Evolutionary conservation across 2,329 filamentous ascomycete species (phyloP), one percentile per base, ranked within the genome.

Genomic region (Talaromyces marneffei): DNA sequence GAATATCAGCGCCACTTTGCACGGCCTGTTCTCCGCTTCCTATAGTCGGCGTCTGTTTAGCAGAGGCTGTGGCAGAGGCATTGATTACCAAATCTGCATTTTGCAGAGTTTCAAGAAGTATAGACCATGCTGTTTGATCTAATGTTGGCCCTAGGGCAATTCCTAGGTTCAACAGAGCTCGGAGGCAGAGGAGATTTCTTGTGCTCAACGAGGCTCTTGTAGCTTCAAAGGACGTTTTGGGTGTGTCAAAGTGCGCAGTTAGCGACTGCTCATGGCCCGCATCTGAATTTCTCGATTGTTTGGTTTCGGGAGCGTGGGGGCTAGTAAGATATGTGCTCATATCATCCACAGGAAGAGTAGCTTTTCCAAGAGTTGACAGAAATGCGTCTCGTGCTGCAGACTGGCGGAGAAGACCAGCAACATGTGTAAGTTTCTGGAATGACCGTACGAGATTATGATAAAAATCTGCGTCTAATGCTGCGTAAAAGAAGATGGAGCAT

Each of bases 381-480:
- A 99, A 95, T 0, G 94, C 94, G 79, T 99, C 94, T 65, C 94
- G 83, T 0, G 94, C 92, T 0, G 93, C 97, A 12, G 83, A 80
- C 9, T 97, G 83, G 64, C 92, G 87, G 8, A 99, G 77, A 52
- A 99, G 80, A 4, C 94, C 95, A 40, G 94, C 91, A 2, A 97
- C 93, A 72, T 99, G 95, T 0, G 94, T 90, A 69, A 99, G 90
- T 66, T 95, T 92, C 69, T 99, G 94, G 67, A 97, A 96, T 0
- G 93, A 90, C 66, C 94, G 85, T 25, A 99, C 93, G 1, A 99
- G 80, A 9, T 88, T 86, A 66, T 97, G 92, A 69, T 97, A 99
- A 68, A 94, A 97, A 58, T 97, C 92, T 1, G 91, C 89, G 71
- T 99, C 94, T 3, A 99, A 79, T 0, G 93, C 87, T 31, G 94